Evolutionary conservation across 1,139 yeast genomes (phyloP), one percentile per base, ranked within the genome.

Genomic region (Kurtzmaniella quercitrusa): DNA sequence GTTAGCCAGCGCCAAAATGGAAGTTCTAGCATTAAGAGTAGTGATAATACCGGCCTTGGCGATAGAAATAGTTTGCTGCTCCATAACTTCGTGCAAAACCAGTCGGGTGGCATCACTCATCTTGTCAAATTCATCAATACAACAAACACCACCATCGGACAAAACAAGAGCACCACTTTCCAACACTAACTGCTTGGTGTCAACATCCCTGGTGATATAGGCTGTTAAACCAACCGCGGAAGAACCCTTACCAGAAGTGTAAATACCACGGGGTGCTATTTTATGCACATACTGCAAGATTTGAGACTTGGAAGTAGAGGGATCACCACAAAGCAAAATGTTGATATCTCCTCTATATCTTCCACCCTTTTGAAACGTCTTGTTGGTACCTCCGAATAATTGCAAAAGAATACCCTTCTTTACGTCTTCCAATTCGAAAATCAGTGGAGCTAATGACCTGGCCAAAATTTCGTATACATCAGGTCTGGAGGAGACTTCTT

Each of bases 211-310:
- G 7, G 98, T 91, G 44, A 93, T 84, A 60, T 93, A 93, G 1
- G 99, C 98, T 0, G 99, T 93, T 59, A 93, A 74, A 71, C 99
- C 99, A 44, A 93, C 99, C 0, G 99, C 99, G 19, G 98, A 93
- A 0, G 98, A 89, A 43, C 98, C 98, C 58, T 93, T 93, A 65
- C 99, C 99, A 1, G 97, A 89, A 1, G 99, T 93, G 62, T 91
- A 93, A 35, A 94, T 88, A 53, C 98, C 98, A 59, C 98, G 76
- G 34, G 99, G 99, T 0, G 98, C 95, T 51, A 93, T 93, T 59
- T 91, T 88, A 65, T 93, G 98, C 40, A 93, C 98, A 53, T 93
- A 93, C 57, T 89, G 94, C 52, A 93, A 72, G 44, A 93, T 69
- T 63, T 93, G 99, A 2, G 98, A 93, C 61, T 93, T 93, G 11